Conservation (phyloP, 2,329 filamentous ascomycete genomes). For the Alternaria viburni region DNA sequence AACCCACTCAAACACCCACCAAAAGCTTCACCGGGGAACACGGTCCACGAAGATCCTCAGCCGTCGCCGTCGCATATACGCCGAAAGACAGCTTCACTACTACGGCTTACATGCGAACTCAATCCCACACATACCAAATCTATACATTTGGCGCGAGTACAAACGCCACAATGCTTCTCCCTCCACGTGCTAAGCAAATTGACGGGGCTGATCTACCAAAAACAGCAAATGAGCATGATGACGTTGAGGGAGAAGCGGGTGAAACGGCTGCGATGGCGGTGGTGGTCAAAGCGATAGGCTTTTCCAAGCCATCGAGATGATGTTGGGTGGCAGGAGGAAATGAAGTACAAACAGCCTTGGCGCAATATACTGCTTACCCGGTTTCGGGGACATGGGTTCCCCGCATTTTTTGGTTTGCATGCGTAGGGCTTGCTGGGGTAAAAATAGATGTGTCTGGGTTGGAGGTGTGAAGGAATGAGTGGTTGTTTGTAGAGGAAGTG, state of each 20-base stretch:
- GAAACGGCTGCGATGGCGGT: background rate
- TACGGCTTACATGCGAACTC: background rate
- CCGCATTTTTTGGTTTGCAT: background rate
- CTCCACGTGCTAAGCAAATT: background rate
- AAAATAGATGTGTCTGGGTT: background rate
- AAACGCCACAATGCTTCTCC: background rate
- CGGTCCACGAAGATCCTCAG: background rate
- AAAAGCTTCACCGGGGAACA: background rate
- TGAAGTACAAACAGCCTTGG: background rate
- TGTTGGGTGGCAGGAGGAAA: background rate
- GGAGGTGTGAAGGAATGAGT: background rate
- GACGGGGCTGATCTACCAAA: background rate
- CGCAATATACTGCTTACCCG: conserved; percentile 1
- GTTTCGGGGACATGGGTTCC: background rate
- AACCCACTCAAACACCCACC: background rate
- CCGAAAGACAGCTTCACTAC: background rate
- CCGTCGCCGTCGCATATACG: background rate
- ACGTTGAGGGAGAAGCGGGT: background rate
- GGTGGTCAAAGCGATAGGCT: background rate
- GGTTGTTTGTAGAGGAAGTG: background rate
- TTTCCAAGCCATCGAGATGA: background rate
- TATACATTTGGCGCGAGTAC: background rate
- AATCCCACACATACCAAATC: background rate
- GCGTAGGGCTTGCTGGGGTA: background rate
- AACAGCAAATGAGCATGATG: background rate